Percentiles rank a stretch among this genome's conserved stretches.
Evolutionary conservation across 176 grass and related monocot genomes (phyloP).

Genomic region (Oryza longistaminata): DNA sequence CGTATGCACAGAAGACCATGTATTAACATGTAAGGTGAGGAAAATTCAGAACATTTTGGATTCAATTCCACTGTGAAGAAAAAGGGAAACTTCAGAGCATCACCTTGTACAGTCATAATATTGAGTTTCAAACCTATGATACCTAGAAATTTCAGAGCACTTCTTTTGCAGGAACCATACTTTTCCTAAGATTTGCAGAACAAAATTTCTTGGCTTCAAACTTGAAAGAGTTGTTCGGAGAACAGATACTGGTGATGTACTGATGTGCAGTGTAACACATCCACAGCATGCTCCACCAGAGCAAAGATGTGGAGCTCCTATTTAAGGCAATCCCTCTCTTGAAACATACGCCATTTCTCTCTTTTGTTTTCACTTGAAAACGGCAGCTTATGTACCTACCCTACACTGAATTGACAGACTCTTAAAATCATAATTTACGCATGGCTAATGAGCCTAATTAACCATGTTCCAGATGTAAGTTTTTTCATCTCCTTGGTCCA

Average conservation of each 20-base stretch:
- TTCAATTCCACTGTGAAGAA: neutral
- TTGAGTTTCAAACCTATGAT: neutral
- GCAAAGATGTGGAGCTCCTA: neutral
- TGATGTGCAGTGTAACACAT: neutral
- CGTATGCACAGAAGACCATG: constrained; percentile 18
- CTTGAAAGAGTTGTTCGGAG: neutral
- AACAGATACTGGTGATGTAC: neutral
- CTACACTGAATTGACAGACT: neutral
- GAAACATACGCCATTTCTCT: neutral
- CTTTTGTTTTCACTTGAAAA: neutral
- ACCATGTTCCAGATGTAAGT: neutral
- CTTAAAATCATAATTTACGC: neutral
- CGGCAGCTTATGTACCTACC: neutral
- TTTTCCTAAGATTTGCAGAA: neutral
- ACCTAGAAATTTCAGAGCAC: neutral
- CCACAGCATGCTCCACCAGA: neutral
- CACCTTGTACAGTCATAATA: neutral
- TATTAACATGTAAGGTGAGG: neutral
- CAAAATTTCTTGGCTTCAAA: neutral
- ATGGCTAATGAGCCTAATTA: neutral
- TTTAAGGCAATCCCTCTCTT: neutral
- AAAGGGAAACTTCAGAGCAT: neutral
- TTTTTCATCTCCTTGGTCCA: neutral
- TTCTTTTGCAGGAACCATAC: neutral
- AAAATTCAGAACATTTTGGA: neutral